phyloP scores from a whole-genome alignment of 2,329 filamentous ascomycete genomes.

The Colletotrichum sidae region DNA sequence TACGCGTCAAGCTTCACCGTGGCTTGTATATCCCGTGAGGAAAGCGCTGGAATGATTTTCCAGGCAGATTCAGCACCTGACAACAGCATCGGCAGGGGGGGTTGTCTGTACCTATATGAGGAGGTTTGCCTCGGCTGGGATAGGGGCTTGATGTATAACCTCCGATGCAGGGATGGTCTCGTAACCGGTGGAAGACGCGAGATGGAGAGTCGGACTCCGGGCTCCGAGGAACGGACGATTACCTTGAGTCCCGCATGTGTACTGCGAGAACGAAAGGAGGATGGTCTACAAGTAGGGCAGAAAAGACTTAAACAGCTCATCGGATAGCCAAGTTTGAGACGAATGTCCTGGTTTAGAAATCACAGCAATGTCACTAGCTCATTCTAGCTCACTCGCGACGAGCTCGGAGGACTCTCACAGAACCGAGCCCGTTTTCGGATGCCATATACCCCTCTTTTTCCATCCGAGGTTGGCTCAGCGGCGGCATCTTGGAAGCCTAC shows the following conservation, averaged over 20 bases:
- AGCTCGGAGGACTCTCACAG: too few relatives aligned
- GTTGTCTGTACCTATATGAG: too few relatives aligned
- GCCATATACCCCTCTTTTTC: slow-evolving; percentile 24
- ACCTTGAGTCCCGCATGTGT: not conserved
- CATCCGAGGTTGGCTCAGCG: not conserved
- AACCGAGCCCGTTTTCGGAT: not conserved
- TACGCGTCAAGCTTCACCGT: slow-evolving; percentile 11
- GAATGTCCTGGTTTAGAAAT: not conserved
- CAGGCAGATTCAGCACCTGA: slow-evolving; percentile 19
- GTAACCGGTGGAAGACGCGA: too few relatives aligned
- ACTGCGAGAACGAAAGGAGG: not conserved
- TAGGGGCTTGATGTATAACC: too few relatives aligned
- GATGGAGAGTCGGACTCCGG: not conserved
- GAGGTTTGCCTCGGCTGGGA: too few relatives aligned
- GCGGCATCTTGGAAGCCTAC: not conserved
- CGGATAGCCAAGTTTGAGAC: slow-evolving; percentile 10
- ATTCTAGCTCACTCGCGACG: not conserved
- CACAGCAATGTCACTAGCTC: slow-evolving; percentile 2
- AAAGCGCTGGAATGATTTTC: slow-evolving; percentile 30
- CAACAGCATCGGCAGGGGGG: not conserved
- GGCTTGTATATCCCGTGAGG: slow-evolving; percentile 10
- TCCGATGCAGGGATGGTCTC: too few relatives aligned
- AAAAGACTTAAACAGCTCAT: slow-evolving; percentile 7
- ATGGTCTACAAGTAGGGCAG: not conserved
- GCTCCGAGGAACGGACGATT: not conserved